These are phyloP conservation scores for Ensete ventricosum DNA, from an alignment of 176 grass and related monocot genomes.

Conservation along the genomic window DNA sequence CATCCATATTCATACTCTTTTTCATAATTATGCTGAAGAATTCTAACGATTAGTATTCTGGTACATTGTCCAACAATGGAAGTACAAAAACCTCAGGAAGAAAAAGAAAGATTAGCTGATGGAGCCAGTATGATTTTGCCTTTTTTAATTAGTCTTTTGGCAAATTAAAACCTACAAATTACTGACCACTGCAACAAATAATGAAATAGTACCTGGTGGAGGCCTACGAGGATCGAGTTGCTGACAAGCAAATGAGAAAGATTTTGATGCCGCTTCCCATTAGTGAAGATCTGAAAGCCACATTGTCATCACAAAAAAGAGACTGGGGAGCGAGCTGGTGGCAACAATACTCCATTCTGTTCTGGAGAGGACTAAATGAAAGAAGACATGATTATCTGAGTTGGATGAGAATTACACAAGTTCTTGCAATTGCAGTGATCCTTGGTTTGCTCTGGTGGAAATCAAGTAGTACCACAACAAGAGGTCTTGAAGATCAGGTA, in stretches of 20 bases:
- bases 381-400: conserved; percentile 85
- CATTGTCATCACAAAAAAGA: conserved; percentile 41
- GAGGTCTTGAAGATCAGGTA: conserved; percentile 66
- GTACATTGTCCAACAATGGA: no score
- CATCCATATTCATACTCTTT: neutral
- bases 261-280: conserved; percentile 38
- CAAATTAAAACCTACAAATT: neutral
- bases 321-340: conserved; percentile 87
- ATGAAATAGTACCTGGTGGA: conserved; percentile 64
- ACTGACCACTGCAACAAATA: conserved; percentile 5
- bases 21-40: no score
- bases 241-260: conserved; percentile 60
- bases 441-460: conserved; percentile 89
- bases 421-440: conserved; percentile 82
- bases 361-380: conserved; percentile 83
- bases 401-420: conserved; percentile 97
- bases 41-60: no score
- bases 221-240: conserved; percentile 61
- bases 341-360: conserved; percentile 81
- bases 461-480: conserved; percentile 40
- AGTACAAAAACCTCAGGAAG: no score
- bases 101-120: neutral
- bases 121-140: neutral
- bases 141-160: neutral
- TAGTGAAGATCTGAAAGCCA: conserved; percentile 48